Percentiles rank a stretch among this genome's conserved stretches.
Evolutionary conservation across 2,329 filamentous ascomycete species (phyloP).

Genomic region (Scedosporium boydii): DNA sequence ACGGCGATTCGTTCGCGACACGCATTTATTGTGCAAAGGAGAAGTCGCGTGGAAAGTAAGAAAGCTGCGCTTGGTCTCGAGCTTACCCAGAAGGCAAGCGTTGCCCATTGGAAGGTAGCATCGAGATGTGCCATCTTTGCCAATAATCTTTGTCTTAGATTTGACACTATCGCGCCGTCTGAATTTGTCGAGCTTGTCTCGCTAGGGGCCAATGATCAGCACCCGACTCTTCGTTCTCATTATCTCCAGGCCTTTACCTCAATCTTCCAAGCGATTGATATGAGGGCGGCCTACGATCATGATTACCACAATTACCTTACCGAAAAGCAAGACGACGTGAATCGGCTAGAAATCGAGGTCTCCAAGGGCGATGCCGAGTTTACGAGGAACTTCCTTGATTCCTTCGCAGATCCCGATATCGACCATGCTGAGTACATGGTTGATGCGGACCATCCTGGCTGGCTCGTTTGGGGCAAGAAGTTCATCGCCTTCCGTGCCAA

Average conservation of each 20-base stretch:
- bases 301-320: constrained; percentile 79
- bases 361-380: constrained; percentile 66
- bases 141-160: constrained; percentile 82
- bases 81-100: constrained; percentile 64
- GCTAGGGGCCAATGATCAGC: constrained; percentile 76
- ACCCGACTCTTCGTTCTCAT: constrained; percentile 73
- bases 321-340: constrained; percentile 67
- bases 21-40: constrained; percentile 64
- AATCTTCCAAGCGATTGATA: constrained; percentile 77
- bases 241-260: constrained; percentile 70
- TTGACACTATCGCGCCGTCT: constrained; percentile 74
- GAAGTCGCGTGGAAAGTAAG: constrained; percentile 69
- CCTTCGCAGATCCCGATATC: constrained; percentile 60
- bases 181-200: constrained; percentile 77
- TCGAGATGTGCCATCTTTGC: constrained; percentile 84
- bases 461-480: constrained; percentile 88
- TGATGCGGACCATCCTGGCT: constrained; percentile 85
- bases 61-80: constrained; percentile 76
- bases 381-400: constrained; percentile 67
- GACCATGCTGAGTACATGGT: constrained; percentile 71
- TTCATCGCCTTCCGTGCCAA: constrained; percentile 73
- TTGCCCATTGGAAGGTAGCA: constrained; percentile 94
- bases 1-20: constrained; percentile 45
- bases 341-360: constrained; percentile 66
- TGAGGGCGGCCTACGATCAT: constrained; percentile 76